Evolutionary conservation across 2,329 filamentous ascomycete species (phyloP).

Genomic region (Tolypocladium cylindrosporum): DNA sequence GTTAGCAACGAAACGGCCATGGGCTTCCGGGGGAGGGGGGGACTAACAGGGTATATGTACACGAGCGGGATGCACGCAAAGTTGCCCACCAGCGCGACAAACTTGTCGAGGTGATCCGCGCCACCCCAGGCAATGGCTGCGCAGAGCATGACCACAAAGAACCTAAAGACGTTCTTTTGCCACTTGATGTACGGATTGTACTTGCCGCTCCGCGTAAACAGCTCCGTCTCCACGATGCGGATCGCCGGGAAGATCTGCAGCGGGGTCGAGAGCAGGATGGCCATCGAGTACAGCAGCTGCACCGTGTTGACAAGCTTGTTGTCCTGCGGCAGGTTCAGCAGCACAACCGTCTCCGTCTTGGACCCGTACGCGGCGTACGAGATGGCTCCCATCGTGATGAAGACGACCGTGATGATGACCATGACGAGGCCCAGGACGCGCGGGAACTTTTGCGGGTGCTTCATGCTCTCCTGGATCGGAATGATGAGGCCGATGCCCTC

Average conservation of each 20-base stretch:
- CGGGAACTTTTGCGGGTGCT: slow-evolving; percentile 80
- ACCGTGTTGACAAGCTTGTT: slow-evolving; percentile 91
- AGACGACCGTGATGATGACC: slow-evolving; percentile 87
- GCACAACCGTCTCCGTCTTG: slow-evolving; percentile 88
- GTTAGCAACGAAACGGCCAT: slow-evolving; percentile 18
- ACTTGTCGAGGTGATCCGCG: slow-evolving; percentile 90
- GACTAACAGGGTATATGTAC: slow-evolving; percentile 90
- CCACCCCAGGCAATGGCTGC: slow-evolving; percentile 85
- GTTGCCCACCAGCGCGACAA: slow-evolving; percentile 89
- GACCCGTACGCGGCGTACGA: slow-evolving; percentile 96
- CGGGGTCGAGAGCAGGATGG: slow-evolving; percentile 91
- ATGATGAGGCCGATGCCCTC: slow-evolving; percentile 97
- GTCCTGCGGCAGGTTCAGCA: slow-evolving; percentile 93
- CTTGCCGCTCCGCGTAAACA: slow-evolving; percentile 91
- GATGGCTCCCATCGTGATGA: slow-evolving; percentile 81
- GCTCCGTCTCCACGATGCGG: slow-evolving; percentile 86
- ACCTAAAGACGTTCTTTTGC: slow-evolving; percentile 97
- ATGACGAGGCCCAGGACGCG: slow-evolving; percentile 82
- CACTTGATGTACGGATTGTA: slow-evolving; percentile 99
- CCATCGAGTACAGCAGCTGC: slow-evolving; percentile 93
- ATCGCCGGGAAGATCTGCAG: slow-evolving; percentile 97
- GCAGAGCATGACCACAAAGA: slow-evolving; percentile 82
- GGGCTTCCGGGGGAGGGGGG: slow-evolving; percentile 13
- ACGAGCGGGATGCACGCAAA: slow-evolving; percentile 97
- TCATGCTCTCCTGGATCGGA: slow-evolving; percentile 97